These are phyloP conservation scores for Suillus fuscotomentosus DNA, from an alignment of 768 basidiomycete species.

Conservation along the genomic window DNA sequence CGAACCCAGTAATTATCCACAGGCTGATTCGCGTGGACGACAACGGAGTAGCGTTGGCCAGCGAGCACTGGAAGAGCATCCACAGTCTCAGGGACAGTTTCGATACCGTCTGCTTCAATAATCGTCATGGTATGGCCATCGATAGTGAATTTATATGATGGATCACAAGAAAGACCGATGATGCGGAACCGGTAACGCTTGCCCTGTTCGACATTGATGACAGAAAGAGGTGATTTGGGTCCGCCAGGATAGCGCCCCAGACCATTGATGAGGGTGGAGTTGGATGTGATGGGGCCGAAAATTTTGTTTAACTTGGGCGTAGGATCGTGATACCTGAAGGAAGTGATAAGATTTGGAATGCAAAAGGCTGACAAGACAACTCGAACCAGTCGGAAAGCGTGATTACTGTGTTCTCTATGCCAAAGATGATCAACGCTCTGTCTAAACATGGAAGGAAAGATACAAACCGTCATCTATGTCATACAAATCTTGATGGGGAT, in stretches of 20 bases:
- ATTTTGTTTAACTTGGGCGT: constrained; percentile 12
- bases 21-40: constrained; percentile 37
- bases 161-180: constrained; percentile 33
- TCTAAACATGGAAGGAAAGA: neutral
- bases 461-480: constrained; percentile 45
- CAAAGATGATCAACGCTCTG: constrained; percentile 1
- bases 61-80: constrained; percentile 44
- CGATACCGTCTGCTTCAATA: constrained; percentile 44
- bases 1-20: constrained; percentile 45
- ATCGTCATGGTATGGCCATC: constrained; percentile 37
- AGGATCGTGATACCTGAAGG: constrained; percentile 27
- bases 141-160: constrained; percentile 32
- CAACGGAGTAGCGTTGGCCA: constrained; percentile 42
- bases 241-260: constrained; percentile 37
- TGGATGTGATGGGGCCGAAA: constrained; percentile 22
- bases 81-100: constrained; percentile 31
- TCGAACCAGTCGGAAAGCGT: constrained; percentile 45
- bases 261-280: constrained; percentile 47
- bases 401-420: constrained; percentile 40
- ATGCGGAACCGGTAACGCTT: constrained; percentile 41
- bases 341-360: neutral
- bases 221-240: constrained; percentile 32
- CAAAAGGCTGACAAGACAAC: neutral
- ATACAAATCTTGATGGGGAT: constrained; percentile 40
- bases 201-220: constrained; percentile 38